Conservation (phyloP, 768 basidiomycete species). For the Gelatoporia subvermispora region DNA sequence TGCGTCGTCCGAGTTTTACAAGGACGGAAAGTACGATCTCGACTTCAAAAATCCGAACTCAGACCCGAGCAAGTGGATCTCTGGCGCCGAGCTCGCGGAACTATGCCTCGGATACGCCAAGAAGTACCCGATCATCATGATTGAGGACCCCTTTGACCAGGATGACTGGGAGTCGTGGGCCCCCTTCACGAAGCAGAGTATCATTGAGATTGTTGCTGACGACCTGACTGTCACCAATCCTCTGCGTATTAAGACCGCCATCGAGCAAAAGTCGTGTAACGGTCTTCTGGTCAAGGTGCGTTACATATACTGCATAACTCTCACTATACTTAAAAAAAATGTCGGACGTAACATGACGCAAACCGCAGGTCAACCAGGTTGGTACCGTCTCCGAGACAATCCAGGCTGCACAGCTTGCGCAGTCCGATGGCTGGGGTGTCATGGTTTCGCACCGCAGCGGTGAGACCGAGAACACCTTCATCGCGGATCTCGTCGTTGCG, state of each 20-base stretch:
- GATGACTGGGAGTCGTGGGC: constrained; percentile 99
- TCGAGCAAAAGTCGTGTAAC: constrained; percentile 99
- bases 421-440: constrained; percentile 96
- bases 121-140: constrained; percentile 93
- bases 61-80: constrained; percentile 93
- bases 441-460: constrained; percentile 99
- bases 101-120: constrained; percentile 81
- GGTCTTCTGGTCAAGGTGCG: constrained; percentile 88
- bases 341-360: constrained; percentile 1
- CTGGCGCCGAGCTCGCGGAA: constrained; percentile 87
- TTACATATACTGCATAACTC: not conserved
- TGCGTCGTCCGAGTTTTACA: constrained; percentile 99
- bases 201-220: constrained; percentile 91
- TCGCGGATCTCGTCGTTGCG: constrained; percentile 92
- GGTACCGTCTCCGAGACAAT: constrained; percentile 99
- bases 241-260: constrained; percentile 93
- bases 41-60: constrained; percentile 99
- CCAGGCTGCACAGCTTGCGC: constrained; percentile 96
- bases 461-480: constrained; percentile 96
- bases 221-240: constrained; percentile 99
- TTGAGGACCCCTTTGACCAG: constrained; percentile 99
- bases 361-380: constrained; percentile 82
- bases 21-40: constrained; percentile 98
- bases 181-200: constrained; percentile 75
- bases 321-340: no score